Base-by-base conservation (phyloP, 306 rosid genomes). In the Nissolia schottii region DNA sequence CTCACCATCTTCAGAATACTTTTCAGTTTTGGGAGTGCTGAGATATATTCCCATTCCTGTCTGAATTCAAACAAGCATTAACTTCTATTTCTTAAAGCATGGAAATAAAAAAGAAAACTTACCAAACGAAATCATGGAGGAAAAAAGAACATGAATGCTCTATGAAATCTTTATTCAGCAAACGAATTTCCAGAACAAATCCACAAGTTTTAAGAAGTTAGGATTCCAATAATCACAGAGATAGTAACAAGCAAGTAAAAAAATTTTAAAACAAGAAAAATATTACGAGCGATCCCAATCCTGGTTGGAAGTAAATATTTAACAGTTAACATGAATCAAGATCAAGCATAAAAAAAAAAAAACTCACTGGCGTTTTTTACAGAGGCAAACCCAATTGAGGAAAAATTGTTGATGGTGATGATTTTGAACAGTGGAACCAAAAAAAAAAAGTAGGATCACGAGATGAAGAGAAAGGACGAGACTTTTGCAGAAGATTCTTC, bases 1-100 rank as follows among this genome's bases (percentile, higher is more conserved):
- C 53, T 82, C 95, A 35, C 99, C 99, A 78, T 94, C 96, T 70
- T 91, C 97, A 57, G 97, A 91, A 77, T 77, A 76, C 77, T 94
- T 94, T 3, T 94, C 99, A 55, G 97, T 91, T 84, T 89, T 94
- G 40, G 99, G 99, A 68, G 80, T 86, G 78, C 99, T 94, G 35
- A 94, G 97, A 84, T 94, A 94, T 60, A 85, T 81, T 15, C 99
- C 99, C 99, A 94, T 94, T 73, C 75, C 71, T 71, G 34, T 49
- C 81, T 66, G 80, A 63, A 80, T 16, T 27, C 41, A 70, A 66
- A 85, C 37, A 81, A 41, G 2, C 69, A 53, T 48, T 4, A 37
- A 31, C 62, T 54, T 60, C 0, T 68, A 53, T 43, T 28, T 54
- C 68, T 65, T 29, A 19, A 34, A 64, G 34, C 77, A 68, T 9